Conservation (phyloP, 1,284 basidiomycete genomes). For the Butyriboletus regius region DNA sequence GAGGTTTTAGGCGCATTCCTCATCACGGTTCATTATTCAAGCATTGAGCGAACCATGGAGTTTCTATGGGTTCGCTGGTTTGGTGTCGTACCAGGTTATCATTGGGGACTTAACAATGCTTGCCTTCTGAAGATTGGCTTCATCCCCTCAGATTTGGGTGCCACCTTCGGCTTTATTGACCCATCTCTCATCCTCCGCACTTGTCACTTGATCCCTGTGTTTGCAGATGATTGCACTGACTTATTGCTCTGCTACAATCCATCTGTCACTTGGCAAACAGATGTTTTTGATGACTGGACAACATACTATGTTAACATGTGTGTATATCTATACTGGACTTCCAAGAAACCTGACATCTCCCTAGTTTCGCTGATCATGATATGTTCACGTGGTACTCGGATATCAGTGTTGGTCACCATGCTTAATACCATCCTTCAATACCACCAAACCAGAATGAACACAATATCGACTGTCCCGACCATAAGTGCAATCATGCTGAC, state of each 20-base stretch:
- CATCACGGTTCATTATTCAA: not conserved
- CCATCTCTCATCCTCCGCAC: no score
- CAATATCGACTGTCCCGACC: no score
- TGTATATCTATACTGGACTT: not conserved
- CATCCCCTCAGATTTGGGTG: no score
- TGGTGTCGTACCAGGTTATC: no score
- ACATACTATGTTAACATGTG: not conserved
- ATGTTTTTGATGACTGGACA: not conserved
- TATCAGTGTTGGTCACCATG: not conserved
- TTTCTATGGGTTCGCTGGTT: no score
- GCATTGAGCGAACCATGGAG: not conserved
- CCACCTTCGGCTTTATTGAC: no score
- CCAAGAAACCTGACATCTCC: not conserved
- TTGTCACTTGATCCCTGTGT: no score
- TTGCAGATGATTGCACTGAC: no score
- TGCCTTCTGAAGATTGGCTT: no score
- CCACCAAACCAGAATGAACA: not conserved
- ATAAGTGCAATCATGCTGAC: not conserved
- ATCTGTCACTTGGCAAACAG: no score
- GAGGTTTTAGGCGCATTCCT: constrained; percentile 5
- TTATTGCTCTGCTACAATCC: no score
- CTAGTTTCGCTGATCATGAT: not conserved
- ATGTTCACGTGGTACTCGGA: not conserved
- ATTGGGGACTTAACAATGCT: no score
- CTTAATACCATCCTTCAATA: not conserved